Conservation (phyloP, 2,329 filamentous ascomycete species). For the Monilinia vaccinii-corymbosi region DNA sequence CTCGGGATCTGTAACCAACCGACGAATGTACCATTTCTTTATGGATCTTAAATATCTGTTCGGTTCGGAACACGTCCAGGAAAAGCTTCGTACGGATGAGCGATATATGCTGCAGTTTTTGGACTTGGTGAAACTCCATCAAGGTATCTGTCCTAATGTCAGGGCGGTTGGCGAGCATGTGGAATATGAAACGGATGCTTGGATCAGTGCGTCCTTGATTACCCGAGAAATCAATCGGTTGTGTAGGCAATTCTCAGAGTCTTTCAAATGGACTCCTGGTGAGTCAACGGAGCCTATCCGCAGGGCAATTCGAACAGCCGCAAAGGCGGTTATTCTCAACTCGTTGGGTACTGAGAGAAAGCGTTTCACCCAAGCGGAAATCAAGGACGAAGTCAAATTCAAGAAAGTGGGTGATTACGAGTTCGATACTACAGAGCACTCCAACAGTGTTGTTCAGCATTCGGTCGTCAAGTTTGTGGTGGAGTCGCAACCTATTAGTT, state of each 20-base stretch:
- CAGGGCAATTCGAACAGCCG: conserved; percentile 62
- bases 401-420: conserved; percentile 70
- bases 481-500: conserved; percentile 85
- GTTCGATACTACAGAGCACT: conserved; percentile 48
- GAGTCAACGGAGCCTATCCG: conserved; percentile 58
- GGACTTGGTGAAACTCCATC: conserved; percentile 89
- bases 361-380: conserved; percentile 77
- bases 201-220: conserved; percentile 92
- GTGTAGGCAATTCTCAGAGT: conserved; percentile 78
- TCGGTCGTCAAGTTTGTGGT: conserved; percentile 79
- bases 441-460: conserved; percentile 35
- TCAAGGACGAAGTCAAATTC: conserved; percentile 79
- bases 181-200: conserved; percentile 95
- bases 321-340: conserved; percentile 78
- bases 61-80: conserved; percentile 78
- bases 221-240: conserved; percentile 92
- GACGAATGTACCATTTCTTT: conserved; percentile 97
- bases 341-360: conserved; percentile 82
- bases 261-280: conserved; percentile 64
- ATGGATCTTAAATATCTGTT: conserved; percentile 88
- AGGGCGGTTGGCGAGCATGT: conserved; percentile 91
- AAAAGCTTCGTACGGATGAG: conserved; percentile 70
- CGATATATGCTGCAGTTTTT: conserved; percentile 91
- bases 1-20: conserved; percentile 86
- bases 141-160: conserved; percentile 92